Conservation (phyloP, 441 rosid species). For the Bocquillonia castaneifolia region DNA sequence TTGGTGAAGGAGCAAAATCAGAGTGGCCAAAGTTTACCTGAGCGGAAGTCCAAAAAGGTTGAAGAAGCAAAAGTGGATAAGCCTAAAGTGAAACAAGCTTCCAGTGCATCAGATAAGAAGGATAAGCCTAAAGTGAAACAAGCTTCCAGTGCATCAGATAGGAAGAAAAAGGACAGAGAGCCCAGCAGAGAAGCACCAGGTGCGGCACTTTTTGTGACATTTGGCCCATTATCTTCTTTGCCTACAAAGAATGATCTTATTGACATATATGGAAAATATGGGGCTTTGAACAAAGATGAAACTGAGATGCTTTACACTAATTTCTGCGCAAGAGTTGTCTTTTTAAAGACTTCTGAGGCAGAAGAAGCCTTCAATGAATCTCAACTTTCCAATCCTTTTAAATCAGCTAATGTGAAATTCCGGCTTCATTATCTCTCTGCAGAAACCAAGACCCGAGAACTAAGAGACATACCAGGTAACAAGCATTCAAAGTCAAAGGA, state of each 20-base stretch:
- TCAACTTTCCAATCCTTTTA: constrained; percentile 46
- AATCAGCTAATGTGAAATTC: constrained; percentile 39
- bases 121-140: constrained; percentile 29
- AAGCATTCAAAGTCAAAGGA: constrained; percentile 14
- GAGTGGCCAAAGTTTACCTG: constrained; percentile 17
- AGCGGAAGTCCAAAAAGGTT: constrained; percentile 12
- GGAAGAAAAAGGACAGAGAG: constrained; percentile 24
- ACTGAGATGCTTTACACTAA: constrained; percentile 40
- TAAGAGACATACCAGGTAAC: constrained; percentile 17
- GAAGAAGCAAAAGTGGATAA: constrained; percentile 27
- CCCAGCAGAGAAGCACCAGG: constrained; percentile 24
- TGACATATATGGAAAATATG: constrained; percentile 45
- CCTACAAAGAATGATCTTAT: constrained; percentile 63
- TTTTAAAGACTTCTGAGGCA: constrained; percentile 46
- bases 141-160: constrained; percentile 23
- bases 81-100: constrained; percentile 29
- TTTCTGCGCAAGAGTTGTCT: constrained; percentile 43
- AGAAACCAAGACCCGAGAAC: constrained; percentile 25
- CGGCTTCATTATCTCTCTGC: constrained; percentile 31
- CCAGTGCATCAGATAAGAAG: constrained; percentile 25
- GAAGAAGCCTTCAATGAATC: constrained; percentile 56
- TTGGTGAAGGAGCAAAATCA: constrained; percentile 20
- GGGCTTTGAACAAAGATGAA: constrained; percentile 44
- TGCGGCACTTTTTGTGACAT: constrained; percentile 47
- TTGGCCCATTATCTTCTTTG: constrained; percentile 59